Conservation (phyloP, 257 asterid species). For the Gardenia jasminoides region DNA sequence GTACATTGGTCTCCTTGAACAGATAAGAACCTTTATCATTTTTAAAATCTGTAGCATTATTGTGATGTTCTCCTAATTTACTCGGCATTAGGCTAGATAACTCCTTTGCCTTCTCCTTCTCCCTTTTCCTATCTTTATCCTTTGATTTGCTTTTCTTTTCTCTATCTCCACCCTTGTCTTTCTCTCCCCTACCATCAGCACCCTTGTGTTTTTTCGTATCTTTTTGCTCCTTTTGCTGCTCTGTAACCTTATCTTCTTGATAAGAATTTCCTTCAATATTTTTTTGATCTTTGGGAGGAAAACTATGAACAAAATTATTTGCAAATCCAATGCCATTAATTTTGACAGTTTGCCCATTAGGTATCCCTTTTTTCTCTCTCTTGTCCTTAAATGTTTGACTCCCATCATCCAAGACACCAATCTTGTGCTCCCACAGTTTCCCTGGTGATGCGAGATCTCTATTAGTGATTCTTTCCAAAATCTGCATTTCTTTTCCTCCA, state of each 20-base stretch:
- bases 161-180: constrained; percentile 29
- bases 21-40: constrained; percentile 23
- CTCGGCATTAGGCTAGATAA: constrained; percentile 20
- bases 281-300: constrained; percentile 28
- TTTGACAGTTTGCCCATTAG: constrained; percentile 29
- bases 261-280: constrained; percentile 24
- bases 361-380: constrained; percentile 25
- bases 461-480: constrained; percentile 29
- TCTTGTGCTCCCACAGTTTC: constrained; percentile 25
- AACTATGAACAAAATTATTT: constrained; percentile 28
- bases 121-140: constrained; percentile 41
- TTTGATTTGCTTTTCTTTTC: constrained; percentile 36
- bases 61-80: constrained; percentile 29
- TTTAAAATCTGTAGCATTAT: constrained; percentile 25
- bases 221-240: constrained; percentile 35
- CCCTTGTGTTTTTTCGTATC: constrained; percentile 26
- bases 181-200: constrained; percentile 27
- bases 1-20: constrained; percentile 29
- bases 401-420: constrained; percentile 23
- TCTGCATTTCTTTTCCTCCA: constrained; percentile 33
- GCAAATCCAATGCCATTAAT: constrained; percentile 25
- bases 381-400: constrained; percentile 20
- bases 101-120: constrained; percentile 28
- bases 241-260: constrained; percentile 22
- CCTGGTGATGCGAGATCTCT: constrained; percentile 24